Conservation (phyloP, 2,329 filamentous ascomycete genomes). For the Rhynchosporium secalis region DNA sequence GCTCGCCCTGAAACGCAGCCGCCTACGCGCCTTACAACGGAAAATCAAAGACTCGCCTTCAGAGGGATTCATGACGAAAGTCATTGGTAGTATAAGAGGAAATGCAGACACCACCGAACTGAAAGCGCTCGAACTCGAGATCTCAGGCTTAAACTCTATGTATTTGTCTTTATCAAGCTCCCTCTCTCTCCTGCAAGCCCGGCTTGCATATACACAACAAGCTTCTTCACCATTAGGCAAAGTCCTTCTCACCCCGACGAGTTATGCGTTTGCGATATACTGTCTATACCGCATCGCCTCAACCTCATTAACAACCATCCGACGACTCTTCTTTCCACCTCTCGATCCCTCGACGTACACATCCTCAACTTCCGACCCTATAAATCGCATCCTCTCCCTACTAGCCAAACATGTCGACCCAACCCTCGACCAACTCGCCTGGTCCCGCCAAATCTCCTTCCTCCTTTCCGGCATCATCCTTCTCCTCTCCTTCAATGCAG, state of each 20-base stretch:
- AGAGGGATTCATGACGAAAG: conserved; percentile 67
- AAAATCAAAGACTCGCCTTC: conserved; percentile 52
- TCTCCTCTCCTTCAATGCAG: conserved; percentile 76
- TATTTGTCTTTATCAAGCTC: conserved; percentile 67
- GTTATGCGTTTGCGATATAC: conserved; percentile 74
- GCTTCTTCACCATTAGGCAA: conserved; percentile 68
- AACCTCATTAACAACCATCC: conserved; percentile 66
- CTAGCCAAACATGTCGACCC: conserved; percentile 83
- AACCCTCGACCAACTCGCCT: conserved; percentile 76
- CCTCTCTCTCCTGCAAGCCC: conserved; percentile 61
- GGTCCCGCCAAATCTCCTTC: conserved; percentile 84
- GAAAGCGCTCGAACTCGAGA: conserved; percentile 68
- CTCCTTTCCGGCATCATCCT: conserved; percentile 81
- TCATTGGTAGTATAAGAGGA: conserved; percentile 70
- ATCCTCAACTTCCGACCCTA: conserved; percentile 73
- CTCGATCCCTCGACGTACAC: conserved; percentile 42
- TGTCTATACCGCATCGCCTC: conserved; percentile 81
- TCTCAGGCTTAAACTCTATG: conserved; percentile 79
- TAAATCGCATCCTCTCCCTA: conserved; percentile 79
- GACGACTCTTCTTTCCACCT: conserved; percentile 48
- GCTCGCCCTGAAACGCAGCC: conserved; percentile 72
- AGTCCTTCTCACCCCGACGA: conserved; percentile 58
- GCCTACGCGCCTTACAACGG: conserved; percentile 68
- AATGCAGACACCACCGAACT: conserved; percentile 60
- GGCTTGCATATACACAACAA: conserved; percentile 63